These are phyloP conservation scores for Beta lomatogona DNA, from an alignment of 179 eudicot genomes.

Conservation along the genomic window DNA sequence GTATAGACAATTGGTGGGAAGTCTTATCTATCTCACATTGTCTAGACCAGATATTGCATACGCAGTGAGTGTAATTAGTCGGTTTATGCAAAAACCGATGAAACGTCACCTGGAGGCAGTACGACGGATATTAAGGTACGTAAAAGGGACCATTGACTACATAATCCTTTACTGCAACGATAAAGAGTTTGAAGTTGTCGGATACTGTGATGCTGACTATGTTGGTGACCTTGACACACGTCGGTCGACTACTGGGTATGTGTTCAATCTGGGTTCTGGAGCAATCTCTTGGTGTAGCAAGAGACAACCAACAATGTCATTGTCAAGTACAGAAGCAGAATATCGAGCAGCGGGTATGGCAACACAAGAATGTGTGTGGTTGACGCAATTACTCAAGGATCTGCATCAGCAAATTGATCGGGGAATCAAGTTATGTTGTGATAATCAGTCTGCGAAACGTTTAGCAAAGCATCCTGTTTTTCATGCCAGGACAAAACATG, in stretches of 20 bases:
- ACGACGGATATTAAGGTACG: too few relatives aligned
- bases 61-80: not conserved
- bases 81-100: slow-evolving; percentile 3
- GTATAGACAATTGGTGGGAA: slow-evolving; percentile 27
- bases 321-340: not conserved
- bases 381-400: slow-evolving; percentile 13
- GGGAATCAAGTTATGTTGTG: not conserved
- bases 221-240: slow-evolving; percentile 18
- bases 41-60: slow-evolving; percentile 23
- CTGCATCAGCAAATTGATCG: not conserved
- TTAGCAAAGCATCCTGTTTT: slow-evolving; percentile 4
- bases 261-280: not conserved
- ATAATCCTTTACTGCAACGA: not conserved
- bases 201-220: slow-evolving; percentile 12
- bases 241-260: not conserved
- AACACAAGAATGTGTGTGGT: slow-evolving; percentile 18
- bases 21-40: slow-evolving; percentile 33
- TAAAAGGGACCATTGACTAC: not conserved
- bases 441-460: slow-evolving; percentile 5
- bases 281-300: not conserved
- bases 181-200: not conserved
- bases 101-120: slow-evolving; percentile 5
- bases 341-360: not conserved
- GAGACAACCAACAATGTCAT: not conserved
- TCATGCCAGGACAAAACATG: slow-evolving; percentile 3